Conservation (phyloP, 306 rosid species). For the Citrullus colocynthis region DNA sequence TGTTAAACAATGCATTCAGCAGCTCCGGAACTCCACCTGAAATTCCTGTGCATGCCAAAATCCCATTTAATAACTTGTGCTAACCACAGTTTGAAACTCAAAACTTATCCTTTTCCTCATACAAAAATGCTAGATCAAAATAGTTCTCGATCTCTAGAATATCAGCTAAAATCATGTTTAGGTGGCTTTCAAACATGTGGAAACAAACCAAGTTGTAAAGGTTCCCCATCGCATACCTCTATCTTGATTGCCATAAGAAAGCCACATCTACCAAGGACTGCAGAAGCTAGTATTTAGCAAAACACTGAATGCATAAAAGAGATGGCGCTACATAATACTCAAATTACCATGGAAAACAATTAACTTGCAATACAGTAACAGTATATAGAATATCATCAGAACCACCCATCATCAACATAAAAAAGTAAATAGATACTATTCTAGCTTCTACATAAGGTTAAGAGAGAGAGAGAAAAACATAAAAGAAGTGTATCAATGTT, state of each 20-base stretch:
- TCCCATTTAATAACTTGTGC: constrained; percentile 4
- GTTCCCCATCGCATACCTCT: background rate
- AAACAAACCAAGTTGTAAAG: background rate
- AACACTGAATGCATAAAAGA: background rate
- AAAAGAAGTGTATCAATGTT: background rate
- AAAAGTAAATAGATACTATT: constrained; percentile 10
- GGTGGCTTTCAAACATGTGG: background rate
- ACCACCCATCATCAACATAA: constrained; percentile 12
- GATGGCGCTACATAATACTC: background rate
- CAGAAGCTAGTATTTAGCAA: background rate
- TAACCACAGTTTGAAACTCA: background rate
- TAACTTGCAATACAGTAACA: background rate
- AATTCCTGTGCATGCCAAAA: constrained; percentile 1
- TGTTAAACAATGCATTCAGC: constrained; percentile 5
- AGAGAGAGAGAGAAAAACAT: background rate
- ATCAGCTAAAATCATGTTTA: background rate
- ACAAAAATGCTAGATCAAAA: background rate
- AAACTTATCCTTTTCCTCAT: background rate
- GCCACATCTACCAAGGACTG: background rate
- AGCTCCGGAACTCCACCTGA: constrained; percentile 3
- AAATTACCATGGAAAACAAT: background rate
- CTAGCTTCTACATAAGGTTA: constrained; percentile 5
- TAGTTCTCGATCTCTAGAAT: background rate
- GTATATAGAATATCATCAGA: constrained; percentile 9
- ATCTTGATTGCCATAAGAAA: constrained; percentile 3